Evolutionary conservation across 331 rosid species (phyloP), one percentile per base, ranked within the genome.

Genomic region (Quercus tomentella): DNA sequence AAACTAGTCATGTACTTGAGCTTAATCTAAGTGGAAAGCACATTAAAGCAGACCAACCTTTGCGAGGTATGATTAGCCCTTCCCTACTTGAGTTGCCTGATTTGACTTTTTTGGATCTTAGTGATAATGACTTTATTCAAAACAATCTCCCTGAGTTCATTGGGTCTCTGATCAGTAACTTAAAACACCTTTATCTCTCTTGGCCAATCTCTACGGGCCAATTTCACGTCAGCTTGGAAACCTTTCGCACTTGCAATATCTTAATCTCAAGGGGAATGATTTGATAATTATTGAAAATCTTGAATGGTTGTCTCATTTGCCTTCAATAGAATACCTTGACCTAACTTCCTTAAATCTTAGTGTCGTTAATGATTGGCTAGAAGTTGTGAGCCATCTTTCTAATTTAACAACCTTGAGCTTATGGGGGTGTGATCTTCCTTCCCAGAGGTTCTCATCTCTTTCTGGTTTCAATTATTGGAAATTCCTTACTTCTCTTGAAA

Each of bases 41-140:
- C 28, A 26, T 26, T 26, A 26, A 26, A 26, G 28, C 3, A 26
- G 4, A 30, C 31, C 4, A 30, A 30, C n/a, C n/a, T 30, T 30
- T 33, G 41, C 41, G 0, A 33, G 41, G 41, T 33, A 33, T 33
- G 41, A 33, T 33, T 33, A 33, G 41, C 0, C 41, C 41, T 33
- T 33, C 8, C 8, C 8, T 82, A 72, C 20, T 73, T 70, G 0
- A 41, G 69, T 56, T 0, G 0, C 4, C 43, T 11, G 0, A 1
- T 20, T 70, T 70, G 41, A 33, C 41, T 33, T 33, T 35, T 6
- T 1, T 35, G 41, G 41, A 35, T 35, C 41, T 35, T 0, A 35
- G 41, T 35, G 0, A 0, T 0, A 35, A 35, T 35, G 8, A 35
- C 0, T 4, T 15, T 11, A 10, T 0, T 5, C 11, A 0, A 0